Base-by-base conservation (phyloP, 345 rosid species). In the Pistacia atlantica region DNA sequence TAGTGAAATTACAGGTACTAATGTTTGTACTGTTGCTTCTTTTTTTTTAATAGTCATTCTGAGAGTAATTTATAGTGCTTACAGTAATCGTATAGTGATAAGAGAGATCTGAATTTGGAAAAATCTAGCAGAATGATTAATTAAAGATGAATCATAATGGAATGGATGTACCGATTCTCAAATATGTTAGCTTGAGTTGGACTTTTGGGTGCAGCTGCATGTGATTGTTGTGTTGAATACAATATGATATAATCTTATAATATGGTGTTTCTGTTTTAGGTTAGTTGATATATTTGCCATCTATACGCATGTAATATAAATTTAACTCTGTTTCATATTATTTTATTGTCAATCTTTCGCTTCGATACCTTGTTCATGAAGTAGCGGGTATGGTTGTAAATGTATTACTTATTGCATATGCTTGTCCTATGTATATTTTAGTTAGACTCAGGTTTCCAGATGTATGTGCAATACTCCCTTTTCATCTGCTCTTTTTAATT, bases 1-100 rank as follows among this genome's bases (percentile, higher is more conserved):
- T 91, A 62, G 87, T 91, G 31, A 89, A 89, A 80, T 72, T 89
- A 70, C 95, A 91, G 91, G 95, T 89, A 82, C 61, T 71, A 51
- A 9, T 28, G 25, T 52, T 42, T 63, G 18, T 56, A 16, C 17
- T 58, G 42, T 28, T 79, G 37, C 13, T 60, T 42, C 46, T 60
- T 35, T 65, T 25, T 59, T 45, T 38, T 8, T 42, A 5, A 5
- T 5, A 42, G 6, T 42, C 9, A 5, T 42, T 42, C 46, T 42
- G 46, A 5, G 45, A 58, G 16, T 74, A 20, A 45, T 38, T 62
- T 10, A 35, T 25, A 1, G 28, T 58, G 8, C 10, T 59, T 57
- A 14, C 22, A 25, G 25, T 25, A 25, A 25, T 25, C 25, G 25
- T 25, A 25, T 25, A 25, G 25, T 25, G 25, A 25, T 25, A 0